A percentile compares a stretch with the other conserved stretches of the same genome.
Evolutionary conservation across 2,329 filamentous ascomycete genomes (phyloP).

Genomic region (Fulvia fulva): DNA sequence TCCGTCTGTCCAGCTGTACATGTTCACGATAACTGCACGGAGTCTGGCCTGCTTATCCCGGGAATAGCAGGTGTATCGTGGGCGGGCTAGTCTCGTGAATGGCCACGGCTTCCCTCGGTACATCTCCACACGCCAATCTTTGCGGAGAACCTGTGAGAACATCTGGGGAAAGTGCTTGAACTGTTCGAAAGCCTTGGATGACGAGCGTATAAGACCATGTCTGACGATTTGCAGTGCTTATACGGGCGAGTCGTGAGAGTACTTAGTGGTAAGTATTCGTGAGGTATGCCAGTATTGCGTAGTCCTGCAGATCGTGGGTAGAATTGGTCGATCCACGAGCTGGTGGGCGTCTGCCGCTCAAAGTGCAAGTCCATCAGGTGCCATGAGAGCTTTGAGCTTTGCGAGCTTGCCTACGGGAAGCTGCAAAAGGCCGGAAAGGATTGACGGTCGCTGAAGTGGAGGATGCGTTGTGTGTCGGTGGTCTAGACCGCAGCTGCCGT

Average conservation of each 20-base stretch:
- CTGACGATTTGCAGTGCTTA: neutral
- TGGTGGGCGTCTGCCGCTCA: neutral
- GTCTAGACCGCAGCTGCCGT: neutral
- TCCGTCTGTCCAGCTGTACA: conserved; percentile 13
- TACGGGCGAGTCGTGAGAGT: neutral
- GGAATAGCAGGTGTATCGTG: conserved; percentile 16
- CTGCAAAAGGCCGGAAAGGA: neutral
- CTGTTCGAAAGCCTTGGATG: conserved; percentile 1
- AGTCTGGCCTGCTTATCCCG: conserved; percentile 6
- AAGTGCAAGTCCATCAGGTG: neutral
- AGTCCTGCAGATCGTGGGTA: neutral
- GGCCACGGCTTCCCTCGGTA: conserved; percentile 18
- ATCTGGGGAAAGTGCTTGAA: neutral
- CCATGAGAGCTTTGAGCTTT: neutral
- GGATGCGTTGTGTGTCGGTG: neutral
- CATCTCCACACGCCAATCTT: neutral
- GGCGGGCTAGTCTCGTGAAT: conserved; percentile 6
- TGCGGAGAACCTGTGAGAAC: conserved; percentile 16
- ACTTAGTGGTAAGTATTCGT: neutral
- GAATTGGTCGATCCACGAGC: neutral
- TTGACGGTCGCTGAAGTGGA: too few relatives aligned
- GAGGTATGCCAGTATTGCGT: neutral
- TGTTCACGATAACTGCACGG: conserved; percentile 17
- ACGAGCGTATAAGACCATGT: conserved; percentile 1
- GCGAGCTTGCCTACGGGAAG: neutral